Evolutionary conservation across 768 basidiomycete genomes (phyloP).

Genomic region (Calocybe indica): DNA sequence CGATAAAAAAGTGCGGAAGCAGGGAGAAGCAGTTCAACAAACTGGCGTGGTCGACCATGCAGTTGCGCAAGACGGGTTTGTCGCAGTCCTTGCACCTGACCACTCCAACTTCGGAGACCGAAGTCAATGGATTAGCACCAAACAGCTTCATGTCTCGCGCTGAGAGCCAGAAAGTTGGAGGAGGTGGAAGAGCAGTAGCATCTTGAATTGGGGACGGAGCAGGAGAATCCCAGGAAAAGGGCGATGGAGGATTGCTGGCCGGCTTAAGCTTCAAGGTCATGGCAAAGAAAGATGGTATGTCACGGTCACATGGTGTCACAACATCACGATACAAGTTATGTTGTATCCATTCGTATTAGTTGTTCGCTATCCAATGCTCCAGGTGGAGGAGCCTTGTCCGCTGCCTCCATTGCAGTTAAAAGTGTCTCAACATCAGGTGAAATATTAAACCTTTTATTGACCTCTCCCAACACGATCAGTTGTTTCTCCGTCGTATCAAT

Average conservation of each 20-base stretch:
- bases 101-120: constrained; percentile 51
- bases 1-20: no score
- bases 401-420: constrained; percentile 56
- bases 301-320: constrained; percentile 4
- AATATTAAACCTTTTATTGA: constrained; percentile 78
- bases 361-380: constrained; percentile 32
- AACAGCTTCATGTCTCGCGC: constrained; percentile 87
- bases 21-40: not conserved
- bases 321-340: constrained; percentile 1
- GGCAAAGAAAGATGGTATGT: constrained; percentile 5
- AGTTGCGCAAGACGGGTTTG: constrained; percentile 76
- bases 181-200: constrained; percentile 46
- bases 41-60: constrained; percentile 75
- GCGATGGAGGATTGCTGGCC: constrained; percentile 24
- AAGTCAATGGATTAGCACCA: constrained; percentile 68
- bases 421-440: constrained; percentile 81
- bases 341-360: constrained; percentile 51
- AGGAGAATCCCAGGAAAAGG: constrained; percentile 57
- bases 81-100: constrained; percentile 77
- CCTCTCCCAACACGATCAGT: constrained; percentile 75
- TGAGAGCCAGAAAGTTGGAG: constrained; percentile 81
- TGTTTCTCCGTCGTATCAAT: constrained; percentile 55
- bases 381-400: constrained; percentile 28
- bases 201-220: constrained; percentile 31
- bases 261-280: constrained; percentile 45